Evolutionary conservation across 2,329 filamentous ascomycete species (phyloP).

Genomic region (Fusarium continuum): DNA sequence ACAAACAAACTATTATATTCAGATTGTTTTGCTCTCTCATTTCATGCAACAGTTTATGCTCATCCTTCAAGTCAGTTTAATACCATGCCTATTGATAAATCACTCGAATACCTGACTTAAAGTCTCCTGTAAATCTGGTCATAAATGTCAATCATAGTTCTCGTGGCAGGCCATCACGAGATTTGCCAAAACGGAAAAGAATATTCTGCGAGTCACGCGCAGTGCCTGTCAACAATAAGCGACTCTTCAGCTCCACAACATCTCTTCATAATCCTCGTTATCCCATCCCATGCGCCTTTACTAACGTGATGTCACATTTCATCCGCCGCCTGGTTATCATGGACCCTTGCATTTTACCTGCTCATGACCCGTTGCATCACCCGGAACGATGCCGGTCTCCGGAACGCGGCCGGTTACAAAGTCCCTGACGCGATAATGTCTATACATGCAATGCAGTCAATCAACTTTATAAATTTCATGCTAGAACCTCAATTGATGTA

Average conservation of each 20-base stretch:
- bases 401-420: constrained; percentile 7
- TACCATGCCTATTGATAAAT: no score
- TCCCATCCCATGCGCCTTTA: constrained; percentile 13
- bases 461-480: constrained; percentile 1
- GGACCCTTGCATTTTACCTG: constrained; percentile 1
- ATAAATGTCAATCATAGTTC: not conserved
- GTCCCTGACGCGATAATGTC: no score
- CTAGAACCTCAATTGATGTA: not conserved
- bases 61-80: no score
- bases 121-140: not conserved
- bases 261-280: constrained; percentile 6
- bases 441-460: not conserved
- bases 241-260: constrained; percentile 19
- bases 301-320: constrained; percentile 21
- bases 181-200: constrained; percentile 6
- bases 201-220: constrained; percentile 21
- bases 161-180: constrained; percentile 20
- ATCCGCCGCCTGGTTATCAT: constrained; percentile 12
- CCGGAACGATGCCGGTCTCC: constrained; percentile 23
- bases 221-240: not conserved
- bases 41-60: not conserved
- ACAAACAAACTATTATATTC: no score
- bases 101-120: not conserved
- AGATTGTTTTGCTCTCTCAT: not conserved
- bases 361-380: constrained; percentile 14